Base-by-base conservation (phyloP, 2,329 filamentous ascomycete species). In the Xylariaceae sp. region DNA sequence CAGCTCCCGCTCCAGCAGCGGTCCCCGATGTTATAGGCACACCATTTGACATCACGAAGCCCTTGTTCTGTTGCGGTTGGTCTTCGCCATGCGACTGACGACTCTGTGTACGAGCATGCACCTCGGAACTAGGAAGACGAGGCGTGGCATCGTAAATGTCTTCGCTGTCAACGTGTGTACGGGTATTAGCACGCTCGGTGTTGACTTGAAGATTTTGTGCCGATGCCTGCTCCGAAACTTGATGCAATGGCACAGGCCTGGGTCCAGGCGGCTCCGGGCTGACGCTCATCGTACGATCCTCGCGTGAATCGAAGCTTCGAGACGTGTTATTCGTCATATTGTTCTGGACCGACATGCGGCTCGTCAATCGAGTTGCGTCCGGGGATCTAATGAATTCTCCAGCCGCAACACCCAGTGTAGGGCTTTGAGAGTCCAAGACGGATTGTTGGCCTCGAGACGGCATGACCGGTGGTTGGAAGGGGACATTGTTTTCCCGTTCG, bases 141-240 rank as follows among this genome's bases (percentile, higher is more conserved):
- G 65, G 64, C 32, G 64, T 66, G 1, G 62, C 63, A 31, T 64
- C 59, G 39, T 67, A 66, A 6, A 66, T 62, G 30, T 66, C 64
- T 5, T 64, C 62, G 11, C 56, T 55, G 1, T 12, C 39, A 2
- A 55, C 49, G 15, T 51, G 42, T 7, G 27, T 42, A 14, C 49
- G 45, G 9, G 53, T 53, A 35, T 65, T 65, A 9, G 64, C 62
- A 19, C 54, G 57, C 15, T 60, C 59, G 11, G 64, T 51, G 17
- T 63, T 63, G 18, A 65, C 56, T 39, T 59, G 58, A 15, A 66
- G 47, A 42, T 58, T 61, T 9, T 51, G 55, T 19, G 53, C 60
- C 3, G 64, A 64, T 9, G 54, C 53, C 39, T 63, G 61, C 27
- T 54, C 60, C 3, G 64, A 64, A 11, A 55, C 53, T 36, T 63